Percentiles rank a stretch among this genome's conserved stretches.
Evolutionary conservation across 306 rosid species (phyloP).

Genomic region (Lupinus albus): DNA sequence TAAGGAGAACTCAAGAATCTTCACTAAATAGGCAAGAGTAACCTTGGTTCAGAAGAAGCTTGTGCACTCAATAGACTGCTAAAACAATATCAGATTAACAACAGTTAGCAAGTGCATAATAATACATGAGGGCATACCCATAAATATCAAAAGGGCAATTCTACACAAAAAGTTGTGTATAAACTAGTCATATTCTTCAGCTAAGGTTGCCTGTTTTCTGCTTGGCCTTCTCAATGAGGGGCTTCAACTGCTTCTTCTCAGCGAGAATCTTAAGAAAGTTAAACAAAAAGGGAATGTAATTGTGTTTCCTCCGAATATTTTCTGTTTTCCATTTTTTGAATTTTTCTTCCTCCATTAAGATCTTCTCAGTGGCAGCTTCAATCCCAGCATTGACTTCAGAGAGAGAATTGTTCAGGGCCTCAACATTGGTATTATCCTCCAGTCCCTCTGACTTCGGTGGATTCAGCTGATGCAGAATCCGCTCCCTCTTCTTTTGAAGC

Average conservation of each 20-base stretch:
- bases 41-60: conserved; percentile 29
- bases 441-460: conserved; percentile 65
- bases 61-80: conserved; percentile 36
- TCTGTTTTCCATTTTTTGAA: conserved; percentile 93
- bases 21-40: conserved; percentile 31
- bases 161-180: conserved; percentile 31
- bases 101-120: conserved; percentile 34
- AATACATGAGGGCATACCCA: conserved; percentile 20
- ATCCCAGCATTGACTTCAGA: conserved; percentile 90
- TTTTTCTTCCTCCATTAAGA: conserved; percentile 92
- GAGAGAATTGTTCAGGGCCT: conserved; percentile 81
- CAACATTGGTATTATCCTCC: conserved; percentile 57
- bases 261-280: conserved; percentile 95
- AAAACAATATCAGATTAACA: conserved; percentile 19
- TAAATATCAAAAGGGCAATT: background rate
- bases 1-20: conserved; percentile 36
- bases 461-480: conserved; percentile 86
- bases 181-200: conserved; percentile 47
- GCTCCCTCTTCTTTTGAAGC: conserved; percentile 95
- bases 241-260: conserved; percentile 97
- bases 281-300: conserved; percentile 93
- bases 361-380: conserved; percentile 85
- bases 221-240: conserved; percentile 97
- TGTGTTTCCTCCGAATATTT: conserved; percentile 91
- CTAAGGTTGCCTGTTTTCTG: conserved; percentile 70